Evolutionary conservation across 305 asterid species (phyloP).

Genomic region (Fraxinus floribunda): DNA sequence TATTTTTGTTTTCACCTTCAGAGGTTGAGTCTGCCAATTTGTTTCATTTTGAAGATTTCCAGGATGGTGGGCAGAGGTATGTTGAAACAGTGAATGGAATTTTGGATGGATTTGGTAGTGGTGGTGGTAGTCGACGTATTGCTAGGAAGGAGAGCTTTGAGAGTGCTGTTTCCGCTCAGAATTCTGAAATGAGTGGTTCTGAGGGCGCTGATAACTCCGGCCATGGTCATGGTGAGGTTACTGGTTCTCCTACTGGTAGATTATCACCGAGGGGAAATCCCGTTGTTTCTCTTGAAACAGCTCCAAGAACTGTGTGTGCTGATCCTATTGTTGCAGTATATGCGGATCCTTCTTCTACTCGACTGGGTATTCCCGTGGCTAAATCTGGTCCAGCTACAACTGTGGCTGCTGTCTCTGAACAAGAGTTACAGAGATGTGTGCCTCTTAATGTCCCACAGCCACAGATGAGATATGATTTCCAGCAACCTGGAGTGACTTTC

Average conservation of each 20-base stretch:
- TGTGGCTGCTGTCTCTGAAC: slow-evolving; percentile 40
- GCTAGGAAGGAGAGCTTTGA: slow-evolving; percentile 68
- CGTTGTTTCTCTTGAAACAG: slow-evolving; percentile 39
- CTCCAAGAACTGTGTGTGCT: slow-evolving; percentile 33
- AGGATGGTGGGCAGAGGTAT: slow-evolving; percentile 73
- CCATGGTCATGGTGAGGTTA: slow-evolving; percentile 43
- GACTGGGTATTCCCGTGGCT: slow-evolving; percentile 34
- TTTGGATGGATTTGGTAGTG: slow-evolving; percentile 43
- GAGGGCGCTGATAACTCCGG: slow-evolving; percentile 57
- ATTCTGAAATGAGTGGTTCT: slow-evolving; percentile 56
- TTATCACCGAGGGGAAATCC: slow-evolving; percentile 49
- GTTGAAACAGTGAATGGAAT: slow-evolving; percentile 91
- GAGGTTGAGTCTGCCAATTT: slow-evolving; percentile 55
- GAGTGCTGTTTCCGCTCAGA: slow-evolving; percentile 66
- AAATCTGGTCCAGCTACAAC: slow-evolving; percentile 37
- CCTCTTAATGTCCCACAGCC: slow-evolving; percentile 43
- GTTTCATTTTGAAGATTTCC: slow-evolving; percentile 51
- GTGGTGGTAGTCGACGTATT: slow-evolving; percentile 37
- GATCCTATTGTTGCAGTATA: slow-evolving; percentile 35
- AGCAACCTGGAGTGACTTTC: slow-evolving; percentile 39
- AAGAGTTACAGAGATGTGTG: slow-evolving; percentile 47
- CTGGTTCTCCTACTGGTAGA: slow-evolving; percentile 43
- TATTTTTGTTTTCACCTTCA: slow-evolving; percentile 75
- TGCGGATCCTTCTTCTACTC: slow-evolving; percentile 33
- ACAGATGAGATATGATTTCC: slow-evolving; percentile 31